phyloP scores from a whole-genome alignment of 2,329 filamentous ascomycete genomes.

The Dothideomycetidae sp. region DNA sequence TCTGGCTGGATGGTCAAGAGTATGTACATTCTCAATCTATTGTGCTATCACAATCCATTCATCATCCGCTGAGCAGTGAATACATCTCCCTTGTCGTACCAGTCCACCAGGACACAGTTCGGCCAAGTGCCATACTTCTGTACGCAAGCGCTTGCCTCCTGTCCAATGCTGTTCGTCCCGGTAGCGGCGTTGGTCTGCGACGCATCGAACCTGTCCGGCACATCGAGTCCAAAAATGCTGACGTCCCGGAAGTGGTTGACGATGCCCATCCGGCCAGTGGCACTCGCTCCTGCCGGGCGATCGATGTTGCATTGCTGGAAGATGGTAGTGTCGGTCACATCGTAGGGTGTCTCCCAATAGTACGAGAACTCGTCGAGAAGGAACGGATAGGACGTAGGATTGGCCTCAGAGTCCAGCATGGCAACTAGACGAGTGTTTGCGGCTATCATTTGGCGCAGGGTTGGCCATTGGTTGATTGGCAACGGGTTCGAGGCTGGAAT shows the following conservation, averaged over 20 bases:
- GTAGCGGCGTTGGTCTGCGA: constrained; percentile 29
- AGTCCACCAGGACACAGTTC: constrained; percentile 32
- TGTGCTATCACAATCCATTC: constrained; percentile 24
- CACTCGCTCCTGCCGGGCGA: constrained; percentile 26
- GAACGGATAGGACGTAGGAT: constrained; percentile 26
- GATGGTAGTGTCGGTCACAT: constrained; percentile 22
- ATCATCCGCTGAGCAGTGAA: constrained; percentile 27
- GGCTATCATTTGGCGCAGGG: constrained; percentile 27
- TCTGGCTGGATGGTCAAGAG: too few relatives aligned
- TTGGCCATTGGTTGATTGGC: constrained; percentile 29
- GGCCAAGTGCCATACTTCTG: constrained; percentile 26
- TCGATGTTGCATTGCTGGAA: constrained; percentile 32
- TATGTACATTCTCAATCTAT: too few relatives aligned
- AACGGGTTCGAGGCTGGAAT: constrained; percentile 22
- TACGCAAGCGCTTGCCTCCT: constrained; percentile 27
- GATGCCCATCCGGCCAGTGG: constrained; percentile 31
- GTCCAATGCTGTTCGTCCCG: constrained; percentile 33
- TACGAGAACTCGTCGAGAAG: constrained; percentile 24
- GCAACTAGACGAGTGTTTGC: constrained; percentile 30
- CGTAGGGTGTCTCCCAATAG: constrained; percentile 34
- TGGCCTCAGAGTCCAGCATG: constrained; percentile 30
- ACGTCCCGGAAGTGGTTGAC: constrained; percentile 36
- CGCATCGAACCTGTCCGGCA: constrained; percentile 30
- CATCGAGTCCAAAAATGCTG: constrained; percentile 27
- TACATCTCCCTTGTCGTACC: constrained; percentile 31